phyloP scores from a whole-genome alignment of 345 rosid genomes.

The Murraya koenigii region DNA sequence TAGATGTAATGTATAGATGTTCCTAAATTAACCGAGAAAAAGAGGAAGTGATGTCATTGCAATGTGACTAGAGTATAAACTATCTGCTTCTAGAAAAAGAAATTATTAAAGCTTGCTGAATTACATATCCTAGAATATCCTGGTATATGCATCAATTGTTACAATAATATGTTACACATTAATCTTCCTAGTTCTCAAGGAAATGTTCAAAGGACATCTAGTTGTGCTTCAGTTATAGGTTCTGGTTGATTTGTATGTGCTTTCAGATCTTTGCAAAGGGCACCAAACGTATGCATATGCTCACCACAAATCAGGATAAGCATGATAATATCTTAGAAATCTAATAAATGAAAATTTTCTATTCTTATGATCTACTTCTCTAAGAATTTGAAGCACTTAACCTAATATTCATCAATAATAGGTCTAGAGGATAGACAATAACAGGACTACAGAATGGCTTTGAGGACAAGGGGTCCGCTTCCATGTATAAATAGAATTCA shows the following conservation, averaged over 20 bases:
- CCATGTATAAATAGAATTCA: too few relatives aligned
- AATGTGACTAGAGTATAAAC: conserved; percentile 1
- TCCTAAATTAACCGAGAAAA: neutral
- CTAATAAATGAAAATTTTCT: neutral
- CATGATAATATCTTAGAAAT: neutral
- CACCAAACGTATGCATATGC: neutral
- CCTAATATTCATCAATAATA: neutral
- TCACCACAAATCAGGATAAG: neutral
- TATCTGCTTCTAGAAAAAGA: neutral
- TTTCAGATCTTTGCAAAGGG: neutral
- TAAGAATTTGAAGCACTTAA: neutral
- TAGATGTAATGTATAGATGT: neutral
- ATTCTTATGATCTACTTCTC: neutral
- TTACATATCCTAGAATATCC: neutral
- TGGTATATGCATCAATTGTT: neutral
- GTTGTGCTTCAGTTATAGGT: neutral
- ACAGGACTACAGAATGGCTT: neutral
- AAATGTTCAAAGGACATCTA: neutral
- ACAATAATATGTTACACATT: neutral
- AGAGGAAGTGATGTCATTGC: neutral
- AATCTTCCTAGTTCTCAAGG: neutral
- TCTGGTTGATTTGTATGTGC: neutral
- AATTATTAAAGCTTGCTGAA: neutral
- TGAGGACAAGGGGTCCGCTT: neutral
- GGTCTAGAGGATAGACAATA: neutral